Base-by-base conservation (phyloP, 352 stramenopile species). In the Phytophthora pini region DNA sequence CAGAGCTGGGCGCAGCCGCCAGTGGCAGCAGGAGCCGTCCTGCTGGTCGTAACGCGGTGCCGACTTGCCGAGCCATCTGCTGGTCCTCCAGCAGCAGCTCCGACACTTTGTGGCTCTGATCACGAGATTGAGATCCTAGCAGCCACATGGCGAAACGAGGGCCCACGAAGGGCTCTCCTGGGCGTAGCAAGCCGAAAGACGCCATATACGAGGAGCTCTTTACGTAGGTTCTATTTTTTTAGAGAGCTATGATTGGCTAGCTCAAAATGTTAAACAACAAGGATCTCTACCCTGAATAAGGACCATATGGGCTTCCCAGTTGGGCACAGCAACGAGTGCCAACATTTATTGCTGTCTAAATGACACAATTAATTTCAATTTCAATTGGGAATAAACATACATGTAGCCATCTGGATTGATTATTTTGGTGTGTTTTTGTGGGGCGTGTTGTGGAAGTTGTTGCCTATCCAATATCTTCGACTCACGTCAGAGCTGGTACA, bases 111-210 rank as follows among this genome's bases (percentile, higher is more conserved):
- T 68, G 54, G n/a, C 26, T 57, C 20, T 4, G 11, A 50, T 40
- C 17, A 22, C 26, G 27, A 47, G n/a, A 29, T 12, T 26, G n/a
- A 43, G 56, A 46, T 24, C 43, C 53, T 4, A 77, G 22, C n/a
- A 65, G 36, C 71, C 74, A 82, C 41, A 82, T 74, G 49, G 74
- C 68, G 40, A 82, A 78, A 57, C 68, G 68, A 34, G 50, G n/a
- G 24, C 50, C 34, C 7, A 74, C 15, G 36, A 80, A 68, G 40
- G 56, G 29, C 40, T 63, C 41, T 39, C 39, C 31, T 12, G 56
- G 55, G 31, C 36, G 51, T 4, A 67, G 44, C 31, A 13, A 68
- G 32, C 20, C 51, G 27, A 11, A 46, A 24, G 45, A 32, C 10
- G 31, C 29, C 29, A 34, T 34, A 4, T 34, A 34, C 6, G 6